Percentiles rank a stretch among this genome's conserved stretches.
phyloP scores from a whole-genome alignment of 2,329 filamentous ascomycete genomes.

The Biscogniauxia sp. region DNA sequence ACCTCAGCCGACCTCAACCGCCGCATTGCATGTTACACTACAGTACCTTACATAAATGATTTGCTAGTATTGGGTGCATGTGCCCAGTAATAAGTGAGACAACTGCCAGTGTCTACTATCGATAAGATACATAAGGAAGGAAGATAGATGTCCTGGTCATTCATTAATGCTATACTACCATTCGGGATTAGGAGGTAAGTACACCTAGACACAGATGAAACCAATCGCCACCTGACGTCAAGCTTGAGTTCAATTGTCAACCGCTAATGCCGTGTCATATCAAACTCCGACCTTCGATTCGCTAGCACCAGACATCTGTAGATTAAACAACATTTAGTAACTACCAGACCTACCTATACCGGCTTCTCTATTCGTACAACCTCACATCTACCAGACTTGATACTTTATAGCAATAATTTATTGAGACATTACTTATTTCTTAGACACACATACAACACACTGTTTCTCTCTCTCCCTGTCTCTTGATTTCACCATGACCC shows the following conservation, averaged over 20 bases:
- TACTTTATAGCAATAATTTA: not conserved
- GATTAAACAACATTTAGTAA: too few species aligned
- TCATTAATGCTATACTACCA: too few species aligned
- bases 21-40: too few species aligned
- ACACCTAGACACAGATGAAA: too few species aligned
- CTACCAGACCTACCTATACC: not conserved
- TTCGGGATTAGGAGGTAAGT: too few species aligned
- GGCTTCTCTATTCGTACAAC: not conserved
- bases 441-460: not conserved
- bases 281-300: not conserved
- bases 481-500: conserved; percentile 23
- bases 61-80: too few species aligned
- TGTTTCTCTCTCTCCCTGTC: too few species aligned
- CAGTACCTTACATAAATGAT: not conserved
- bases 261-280: too few species aligned
- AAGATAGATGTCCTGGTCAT: not conserved
- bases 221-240: not conserved
- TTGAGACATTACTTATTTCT: not conserved
- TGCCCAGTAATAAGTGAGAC: not conserved
- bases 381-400: not conserved
- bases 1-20: too few species aligned
- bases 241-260: not conserved
- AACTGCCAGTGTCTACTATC: not conserved
- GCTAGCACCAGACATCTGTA: not conserved
- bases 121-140: not conserved